Percentiles rank a stretch among this genome's conserved stretches.
Evolutionary conservation across 2,329 filamentous ascomycete species (phyloP).

Genomic region (Capronia epimyces): DNA sequence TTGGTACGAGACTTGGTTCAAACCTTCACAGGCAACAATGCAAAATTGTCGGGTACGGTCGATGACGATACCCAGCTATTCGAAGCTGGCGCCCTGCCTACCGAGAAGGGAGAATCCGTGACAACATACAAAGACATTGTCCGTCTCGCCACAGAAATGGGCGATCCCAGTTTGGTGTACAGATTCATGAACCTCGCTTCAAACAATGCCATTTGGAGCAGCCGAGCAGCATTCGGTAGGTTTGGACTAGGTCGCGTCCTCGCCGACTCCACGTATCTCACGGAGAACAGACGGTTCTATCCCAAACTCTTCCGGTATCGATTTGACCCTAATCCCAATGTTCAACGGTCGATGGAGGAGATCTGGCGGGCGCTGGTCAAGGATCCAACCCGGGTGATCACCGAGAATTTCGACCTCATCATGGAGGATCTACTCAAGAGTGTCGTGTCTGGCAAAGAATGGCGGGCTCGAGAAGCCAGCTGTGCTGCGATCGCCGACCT

Average conservation of each 20-base stretch:
- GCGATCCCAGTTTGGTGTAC: constrained; percentile 93
- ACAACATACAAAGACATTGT: constrained; percentile 98
- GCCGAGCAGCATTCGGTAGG: constrained; percentile 88
- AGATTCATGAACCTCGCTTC: constrained; percentile 97
- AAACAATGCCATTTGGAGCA: constrained; percentile 95
- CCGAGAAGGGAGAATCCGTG: constrained; percentile 79
- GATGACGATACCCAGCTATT: constrained; percentile 89
- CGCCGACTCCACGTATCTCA: constrained; percentile 70
- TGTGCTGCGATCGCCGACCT: constrained; percentile 86
- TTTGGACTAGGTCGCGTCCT: constrained; percentile 91
- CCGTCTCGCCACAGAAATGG: constrained; percentile 89
- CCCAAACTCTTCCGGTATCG: constrained; percentile 91
- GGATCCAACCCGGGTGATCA: constrained; percentile 69
- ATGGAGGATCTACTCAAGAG: constrained; percentile 80
- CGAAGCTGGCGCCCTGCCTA: constrained; percentile 82
- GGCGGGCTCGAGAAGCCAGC: constrained; percentile 86
- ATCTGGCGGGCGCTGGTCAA: constrained; percentile 97
- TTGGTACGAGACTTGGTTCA: constrained; percentile 82
- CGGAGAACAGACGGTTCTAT: constrained; percentile 86
- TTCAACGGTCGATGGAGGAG: constrained; percentile 91
- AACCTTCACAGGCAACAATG: constrained; percentile 74
- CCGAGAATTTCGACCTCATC: constrained; percentile 79
- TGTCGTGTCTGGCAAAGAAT: constrained; percentile 76
- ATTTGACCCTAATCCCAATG: constrained; percentile 91
- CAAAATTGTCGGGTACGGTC: constrained; percentile 68